Evolutionary conservation across 1,284 basidiomycete species (phyloP).

Genomic region (Gymnopus androsaceus): DNA sequence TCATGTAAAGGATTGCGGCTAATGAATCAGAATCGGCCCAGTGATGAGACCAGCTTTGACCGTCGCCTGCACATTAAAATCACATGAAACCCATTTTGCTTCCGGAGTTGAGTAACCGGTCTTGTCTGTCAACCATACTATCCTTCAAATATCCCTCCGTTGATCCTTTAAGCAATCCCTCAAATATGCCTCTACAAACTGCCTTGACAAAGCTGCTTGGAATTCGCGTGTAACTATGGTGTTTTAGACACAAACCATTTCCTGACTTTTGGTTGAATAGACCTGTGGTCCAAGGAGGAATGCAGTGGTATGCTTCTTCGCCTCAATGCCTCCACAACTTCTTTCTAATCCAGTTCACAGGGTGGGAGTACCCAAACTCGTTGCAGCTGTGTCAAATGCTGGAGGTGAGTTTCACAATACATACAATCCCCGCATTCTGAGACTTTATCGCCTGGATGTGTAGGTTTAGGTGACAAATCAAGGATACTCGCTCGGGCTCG

Average conservation of each 20-base stretch:
- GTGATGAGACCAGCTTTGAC: too few relatives aligned
- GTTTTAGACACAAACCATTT: slow-evolving; percentile 2
- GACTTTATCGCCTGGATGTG: background rate
- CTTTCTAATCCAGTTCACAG: slow-evolving; percentile 35
- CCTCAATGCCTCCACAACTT: too few relatives aligned
- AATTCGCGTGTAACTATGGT: slow-evolving; percentile 52
- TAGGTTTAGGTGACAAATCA: slow-evolving; percentile 13
- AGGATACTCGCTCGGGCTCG: background rate
- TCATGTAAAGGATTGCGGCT: too few relatives aligned
- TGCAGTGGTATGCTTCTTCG: slow-evolving; percentile 74
- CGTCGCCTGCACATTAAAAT: too few relatives aligned
- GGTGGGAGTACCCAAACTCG: slow-evolving; percentile 77
- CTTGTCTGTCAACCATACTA: too few relatives aligned
- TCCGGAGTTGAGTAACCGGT: too few relatives aligned
- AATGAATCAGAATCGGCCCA: too few relatives aligned
- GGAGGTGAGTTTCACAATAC: slow-evolving; percentile 67
- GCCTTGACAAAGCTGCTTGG: slow-evolving; percentile 53
- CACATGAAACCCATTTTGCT: background rate
- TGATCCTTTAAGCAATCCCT: background rate
- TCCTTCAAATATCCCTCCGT: background rate
- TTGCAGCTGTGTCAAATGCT: slow-evolving; percentile 82
- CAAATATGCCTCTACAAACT: slow-evolving; percentile 45
- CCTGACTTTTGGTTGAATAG: slow-evolving; percentile 35
- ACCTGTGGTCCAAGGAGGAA: slow-evolving; percentile 79
- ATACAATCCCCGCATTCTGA: too few relatives aligned